Evolutionary conservation across 306 rosid genomes (phyloP).

Genomic region (Gillenia trifoliata): DNA sequence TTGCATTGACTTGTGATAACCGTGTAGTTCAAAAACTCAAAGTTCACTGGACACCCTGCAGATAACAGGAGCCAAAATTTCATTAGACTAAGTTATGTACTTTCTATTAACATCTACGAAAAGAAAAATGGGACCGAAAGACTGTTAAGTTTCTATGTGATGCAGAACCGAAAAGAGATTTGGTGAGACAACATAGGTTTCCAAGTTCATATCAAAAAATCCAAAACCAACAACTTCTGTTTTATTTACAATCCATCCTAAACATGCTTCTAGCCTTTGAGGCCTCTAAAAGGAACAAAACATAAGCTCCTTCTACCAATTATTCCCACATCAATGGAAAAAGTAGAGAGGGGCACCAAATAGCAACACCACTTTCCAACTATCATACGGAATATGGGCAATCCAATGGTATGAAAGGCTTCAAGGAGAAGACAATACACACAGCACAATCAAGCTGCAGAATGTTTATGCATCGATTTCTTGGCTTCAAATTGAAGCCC

Average conservation of each 20-base stretch:
- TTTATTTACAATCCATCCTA: not conserved
- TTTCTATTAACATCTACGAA: not conserved
- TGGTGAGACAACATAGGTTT: not conserved
- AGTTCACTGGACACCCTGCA: conserved; percentile 92
- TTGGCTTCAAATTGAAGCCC: conserved; percentile 4
- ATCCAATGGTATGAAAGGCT: not conserved
- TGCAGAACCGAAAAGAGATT: not conserved
- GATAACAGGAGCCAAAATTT: conserved; percentile 10
- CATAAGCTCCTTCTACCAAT: not conserved
- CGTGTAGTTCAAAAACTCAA: conserved; percentile 81
- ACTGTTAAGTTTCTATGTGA: not conserved
- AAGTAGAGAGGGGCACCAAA: not conserved
- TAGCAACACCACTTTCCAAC: not conserved
- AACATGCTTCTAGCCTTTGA: not conserved
- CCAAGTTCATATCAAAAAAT: not conserved
- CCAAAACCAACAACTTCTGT: not conserved
- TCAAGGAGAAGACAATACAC: not conserved
- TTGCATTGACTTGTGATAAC: conserved; percentile 83
- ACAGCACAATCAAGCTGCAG: not conserved
- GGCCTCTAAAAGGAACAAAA: not conserved
- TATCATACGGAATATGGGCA: not conserved
- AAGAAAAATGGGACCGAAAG: not conserved
- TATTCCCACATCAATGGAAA: not conserved
- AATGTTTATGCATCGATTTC: not conserved
- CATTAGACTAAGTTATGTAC: not conserved